These are phyloP conservation scores for Daedaleopsis nitida DNA, from an alignment of 768 basidiomycete species.

Conservation along the genomic window DNA sequence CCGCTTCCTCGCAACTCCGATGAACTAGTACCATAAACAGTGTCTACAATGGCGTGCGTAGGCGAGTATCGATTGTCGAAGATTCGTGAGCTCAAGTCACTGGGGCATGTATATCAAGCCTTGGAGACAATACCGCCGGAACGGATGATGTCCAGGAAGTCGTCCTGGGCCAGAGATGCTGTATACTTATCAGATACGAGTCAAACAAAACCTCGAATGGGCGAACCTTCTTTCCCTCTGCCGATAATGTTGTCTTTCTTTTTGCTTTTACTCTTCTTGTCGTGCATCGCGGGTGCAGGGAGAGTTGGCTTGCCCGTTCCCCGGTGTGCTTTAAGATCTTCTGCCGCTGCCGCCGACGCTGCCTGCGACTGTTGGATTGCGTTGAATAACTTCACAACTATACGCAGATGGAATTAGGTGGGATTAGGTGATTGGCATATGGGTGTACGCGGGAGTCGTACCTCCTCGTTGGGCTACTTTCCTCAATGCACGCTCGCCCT, in stretches of 20 bases:
- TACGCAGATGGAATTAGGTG: not conserved
- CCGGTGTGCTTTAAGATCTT: constrained; percentile 59
- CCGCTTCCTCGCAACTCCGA: not conserved
- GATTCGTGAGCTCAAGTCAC: no score
- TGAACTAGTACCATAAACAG: no score
- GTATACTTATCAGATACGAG: constrained; percentile 11
- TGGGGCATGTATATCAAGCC: constrained; percentile 34
- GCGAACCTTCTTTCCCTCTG: constrained; percentile 59
- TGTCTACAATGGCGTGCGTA: not conserved
- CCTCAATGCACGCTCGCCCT: constrained; percentile 71
- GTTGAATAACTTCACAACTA: constrained; percentile 87
- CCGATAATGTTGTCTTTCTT: constrained; percentile 57
- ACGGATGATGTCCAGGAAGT: constrained; percentile 82
- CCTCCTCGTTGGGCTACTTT: constrained; percentile 89
- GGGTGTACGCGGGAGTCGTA: constrained; percentile 32
- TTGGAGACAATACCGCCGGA: constrained; percentile 81
- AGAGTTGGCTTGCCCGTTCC: constrained; percentile 76
- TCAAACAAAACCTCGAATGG: constrained; percentile 9
- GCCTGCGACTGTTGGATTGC: constrained; percentile 81
- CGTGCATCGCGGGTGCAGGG: constrained; percentile 60
- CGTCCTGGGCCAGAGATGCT: constrained; percentile 67
- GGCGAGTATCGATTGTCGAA: not conserved
- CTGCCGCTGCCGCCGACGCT: constrained; percentile 50
- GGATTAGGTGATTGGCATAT: not conserved
- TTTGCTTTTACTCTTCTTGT: constrained; percentile 47